Evolutionary conservation across 805 yeast genomes (phyloP).

Genomic region (Tetrapisispora iriomotensis): DNA sequence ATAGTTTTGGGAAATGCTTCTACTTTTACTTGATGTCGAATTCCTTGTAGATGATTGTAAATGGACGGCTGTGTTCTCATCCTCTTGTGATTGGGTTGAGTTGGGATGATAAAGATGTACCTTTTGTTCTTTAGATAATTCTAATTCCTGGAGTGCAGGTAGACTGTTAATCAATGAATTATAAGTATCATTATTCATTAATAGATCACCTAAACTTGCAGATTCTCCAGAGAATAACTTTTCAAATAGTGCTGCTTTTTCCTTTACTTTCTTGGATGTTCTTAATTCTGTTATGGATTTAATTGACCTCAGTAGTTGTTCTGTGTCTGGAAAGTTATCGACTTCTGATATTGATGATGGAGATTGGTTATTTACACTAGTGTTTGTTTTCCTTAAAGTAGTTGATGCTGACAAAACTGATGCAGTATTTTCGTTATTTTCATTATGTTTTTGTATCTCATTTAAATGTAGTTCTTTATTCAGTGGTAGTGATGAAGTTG

Average conservation of each 20-base stretch:
- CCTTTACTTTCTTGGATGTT: slow-evolving; percentile 25
- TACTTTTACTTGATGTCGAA: background rate
- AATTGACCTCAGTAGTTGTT: slow-evolving; percentile 5
- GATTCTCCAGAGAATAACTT: slow-evolving; percentile 13
- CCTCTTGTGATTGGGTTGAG: background rate
- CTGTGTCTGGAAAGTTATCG: slow-evolving; percentile 1
- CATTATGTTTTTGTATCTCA: background rate
- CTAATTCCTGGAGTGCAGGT: slow-evolving; percentile 1
- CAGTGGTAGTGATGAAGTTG: slow-evolving; percentile 5
- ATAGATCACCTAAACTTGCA: slow-evolving; percentile 2
- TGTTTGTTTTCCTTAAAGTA: background rate
- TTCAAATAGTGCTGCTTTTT: slow-evolving; percentile 26
- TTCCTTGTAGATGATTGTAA: background rate
- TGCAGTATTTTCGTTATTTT: slow-evolving; percentile 2
- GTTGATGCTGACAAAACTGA: slow-evolving; percentile 5
- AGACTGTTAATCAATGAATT: slow-evolving; percentile 1
- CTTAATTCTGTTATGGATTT: slow-evolving; percentile 21
- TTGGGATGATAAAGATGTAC: background rate
- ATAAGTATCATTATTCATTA: slow-evolving; percentile 8
- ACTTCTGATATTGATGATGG: background rate
- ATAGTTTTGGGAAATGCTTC: slow-evolving; percentile 17
- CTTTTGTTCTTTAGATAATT: background rate
- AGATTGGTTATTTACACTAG: background rate
- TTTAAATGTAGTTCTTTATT: background rate
- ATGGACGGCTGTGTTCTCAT: background rate